These are phyloP conservation scores for Trichoderma atroviride DNA, from an alignment of 2,329 filamentous ascomycete genomes.

Conservation along the genomic window DNA sequence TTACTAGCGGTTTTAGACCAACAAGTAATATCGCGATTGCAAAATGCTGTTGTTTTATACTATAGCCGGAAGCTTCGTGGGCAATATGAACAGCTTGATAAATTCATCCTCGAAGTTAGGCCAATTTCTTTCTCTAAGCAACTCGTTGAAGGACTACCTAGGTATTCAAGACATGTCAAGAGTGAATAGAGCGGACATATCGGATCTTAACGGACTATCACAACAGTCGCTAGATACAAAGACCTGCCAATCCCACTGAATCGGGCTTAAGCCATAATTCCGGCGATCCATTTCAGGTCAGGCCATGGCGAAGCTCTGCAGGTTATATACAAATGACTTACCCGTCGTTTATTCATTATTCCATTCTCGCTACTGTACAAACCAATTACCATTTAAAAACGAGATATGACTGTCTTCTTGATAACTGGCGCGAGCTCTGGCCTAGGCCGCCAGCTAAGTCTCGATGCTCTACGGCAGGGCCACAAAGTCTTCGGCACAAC, in stretches of 20 bases:
- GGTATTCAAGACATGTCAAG: not conserved
- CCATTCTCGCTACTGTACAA: not conserved
- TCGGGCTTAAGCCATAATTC: slow-evolving; percentile 6
- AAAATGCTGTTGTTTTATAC: not conserved
- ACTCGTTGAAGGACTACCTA: not conserved
- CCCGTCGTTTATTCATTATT: not conserved
- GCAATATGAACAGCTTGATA: not conserved
- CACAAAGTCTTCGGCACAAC: not conserved
- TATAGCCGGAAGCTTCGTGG: not conserved
- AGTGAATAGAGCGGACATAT: not conserved
- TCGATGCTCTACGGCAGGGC: not conserved
- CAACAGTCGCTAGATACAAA: not conserved
- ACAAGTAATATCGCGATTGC: not conserved
- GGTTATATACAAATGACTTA: not conserved
- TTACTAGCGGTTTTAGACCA: not conserved
- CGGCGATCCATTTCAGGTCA: not conserved
- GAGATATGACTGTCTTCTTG: not conserved
- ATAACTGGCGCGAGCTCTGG: slow-evolving; percentile 1
- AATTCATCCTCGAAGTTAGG: not conserved
- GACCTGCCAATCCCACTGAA: not conserved
- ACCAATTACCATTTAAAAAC: not conserved
- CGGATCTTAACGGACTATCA: not conserved
- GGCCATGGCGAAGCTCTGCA: not conserved
- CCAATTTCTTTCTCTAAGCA: not conserved
- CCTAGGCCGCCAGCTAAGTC: not conserved